A percentile compares a stretch with the other conserved stretches of the same genome.
Evolutionary conservation across 176 grass and related monocot species (phyloP).

Genomic region (Pharus latifolius): DNA sequence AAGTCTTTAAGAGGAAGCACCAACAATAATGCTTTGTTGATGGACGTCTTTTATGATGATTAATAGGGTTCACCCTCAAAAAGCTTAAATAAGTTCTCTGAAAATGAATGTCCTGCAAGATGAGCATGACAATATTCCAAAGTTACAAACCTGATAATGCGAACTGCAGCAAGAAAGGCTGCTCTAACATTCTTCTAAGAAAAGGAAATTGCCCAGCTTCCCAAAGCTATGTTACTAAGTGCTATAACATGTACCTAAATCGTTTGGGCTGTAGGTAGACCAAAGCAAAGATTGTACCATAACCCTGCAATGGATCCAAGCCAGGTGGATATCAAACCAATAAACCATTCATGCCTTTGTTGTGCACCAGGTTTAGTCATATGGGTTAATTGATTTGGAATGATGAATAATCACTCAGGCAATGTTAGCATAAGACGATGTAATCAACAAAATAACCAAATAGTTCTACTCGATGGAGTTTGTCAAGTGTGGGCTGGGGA

Average conservation of each 20-base stretch:
- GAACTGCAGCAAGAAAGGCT: background rate
- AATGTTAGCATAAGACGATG: background rate
- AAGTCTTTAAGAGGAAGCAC: background rate
- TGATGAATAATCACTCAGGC: background rate
- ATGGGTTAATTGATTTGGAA: background rate
- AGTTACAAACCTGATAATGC: background rate
- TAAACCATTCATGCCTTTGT: background rate
- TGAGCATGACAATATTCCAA: background rate
- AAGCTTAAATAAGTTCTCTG: background rate
- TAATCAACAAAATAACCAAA: background rate
- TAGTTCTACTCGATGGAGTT: background rate
- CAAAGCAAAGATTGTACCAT: background rate
- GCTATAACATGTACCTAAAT: background rate
- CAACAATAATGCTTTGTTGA: background rate
- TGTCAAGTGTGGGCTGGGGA: background rate
- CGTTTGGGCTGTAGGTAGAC: background rate
- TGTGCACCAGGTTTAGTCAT: background rate
- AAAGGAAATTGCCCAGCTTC: background rate
- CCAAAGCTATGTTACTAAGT: background rate
- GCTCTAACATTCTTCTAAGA: background rate
- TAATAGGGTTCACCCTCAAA: background rate
- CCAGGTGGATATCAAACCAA: background rate
- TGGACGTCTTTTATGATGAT: slow-evolving; percentile 8
- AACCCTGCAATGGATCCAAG: background rate
- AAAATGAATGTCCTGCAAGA: slow-evolving; percentile 1